Percentiles rank a stretch among this genome's conserved stretches.
These are phyloP conservation scores for Solanum habrochaites DNA, from an alignment of 257 asterid genomes.

Conservation along the genomic window DNA sequence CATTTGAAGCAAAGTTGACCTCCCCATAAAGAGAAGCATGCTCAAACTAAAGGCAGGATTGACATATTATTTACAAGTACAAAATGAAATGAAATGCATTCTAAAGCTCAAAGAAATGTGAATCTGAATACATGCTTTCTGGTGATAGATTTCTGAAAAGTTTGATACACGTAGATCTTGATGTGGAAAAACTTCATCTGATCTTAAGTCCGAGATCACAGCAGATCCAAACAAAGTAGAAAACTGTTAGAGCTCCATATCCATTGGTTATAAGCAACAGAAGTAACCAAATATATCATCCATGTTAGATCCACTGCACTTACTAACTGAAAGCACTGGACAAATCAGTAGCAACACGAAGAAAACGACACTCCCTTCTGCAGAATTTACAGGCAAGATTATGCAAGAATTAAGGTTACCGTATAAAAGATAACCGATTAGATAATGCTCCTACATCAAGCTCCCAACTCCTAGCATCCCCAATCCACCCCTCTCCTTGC, in stretches of 20 bases:
- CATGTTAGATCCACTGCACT: not conserved
- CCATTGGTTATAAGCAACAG: not conserved
- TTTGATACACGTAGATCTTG: not conserved
- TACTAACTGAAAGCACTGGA: not conserved
- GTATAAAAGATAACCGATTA: slow-evolving; percentile 67
- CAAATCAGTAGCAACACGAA: not conserved
- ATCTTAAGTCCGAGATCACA: not conserved
- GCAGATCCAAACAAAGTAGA: not conserved
- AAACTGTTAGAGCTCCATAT: not conserved
- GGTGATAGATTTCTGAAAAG: not conserved
- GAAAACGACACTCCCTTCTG: not conserved
- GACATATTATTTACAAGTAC: not conserved
- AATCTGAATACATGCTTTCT: not conserved
- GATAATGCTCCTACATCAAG: slow-evolving; percentile 65
- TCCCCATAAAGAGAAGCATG: not conserved
- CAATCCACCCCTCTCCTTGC: slow-evolving; percentile 81
- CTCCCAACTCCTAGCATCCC: slow-evolving; percentile 71
- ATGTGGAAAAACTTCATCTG: not conserved
- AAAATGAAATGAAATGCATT: not conserved
- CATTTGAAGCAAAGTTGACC: not conserved
- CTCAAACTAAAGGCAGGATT: not conserved
- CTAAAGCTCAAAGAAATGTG: not conserved
- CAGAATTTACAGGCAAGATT: not conserved
- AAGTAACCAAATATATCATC: not conserved
- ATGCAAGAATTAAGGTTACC: slow-evolving; percentile 19